Conservation (phyloP, 2,329 filamentous ascomycete genomes). For the Colletotrichum simmondsii region DNA sequence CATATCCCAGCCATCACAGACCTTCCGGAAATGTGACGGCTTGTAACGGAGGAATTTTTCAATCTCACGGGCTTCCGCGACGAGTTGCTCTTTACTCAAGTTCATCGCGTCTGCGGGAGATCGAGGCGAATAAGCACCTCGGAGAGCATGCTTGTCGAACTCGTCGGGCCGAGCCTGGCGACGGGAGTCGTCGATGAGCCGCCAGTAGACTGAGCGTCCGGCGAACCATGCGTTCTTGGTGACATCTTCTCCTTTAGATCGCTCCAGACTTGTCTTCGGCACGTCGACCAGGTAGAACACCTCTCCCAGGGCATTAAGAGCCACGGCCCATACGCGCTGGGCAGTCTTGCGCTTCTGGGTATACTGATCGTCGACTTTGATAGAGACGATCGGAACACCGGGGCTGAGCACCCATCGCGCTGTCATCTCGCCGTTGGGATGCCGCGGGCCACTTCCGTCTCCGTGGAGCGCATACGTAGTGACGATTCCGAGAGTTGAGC, state of each 20-base stretch:
- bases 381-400: conserved; percentile 88
- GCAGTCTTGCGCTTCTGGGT: conserved; percentile 75
- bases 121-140: conserved; percentile 83
- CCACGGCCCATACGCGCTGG: conserved; percentile 87
- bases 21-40: conserved; percentile 81
- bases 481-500: conserved; percentile 85
- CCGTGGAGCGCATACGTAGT: conserved; percentile 82
- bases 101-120: conserved; percentile 81
- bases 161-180: conserved; percentile 79
- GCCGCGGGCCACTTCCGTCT: conserved; percentile 68
- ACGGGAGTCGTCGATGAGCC: conserved; percentile 80
- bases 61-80: conserved; percentile 83
- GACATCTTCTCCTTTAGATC: conserved; percentile 62
- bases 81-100: conserved; percentile 75
- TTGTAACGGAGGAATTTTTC: conserved; percentile 78
- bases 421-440: conserved; percentile 81
- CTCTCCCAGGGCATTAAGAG: conserved; percentile 93
- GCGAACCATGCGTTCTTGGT: conserved; percentile 82
- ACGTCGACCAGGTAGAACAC: conserved; percentile 84
- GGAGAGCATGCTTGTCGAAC: conserved; percentile 72
- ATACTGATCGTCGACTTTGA: conserved; percentile 87
- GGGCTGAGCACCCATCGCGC: conserved; percentile 92
- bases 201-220: conserved; percentile 84
- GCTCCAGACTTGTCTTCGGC: conserved; percentile 65
- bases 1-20: conserved; percentile 94